Base-by-base conservation (phyloP, 2,329 filamentous ascomycete species). In the Emericellopsis atlantica region DNA sequence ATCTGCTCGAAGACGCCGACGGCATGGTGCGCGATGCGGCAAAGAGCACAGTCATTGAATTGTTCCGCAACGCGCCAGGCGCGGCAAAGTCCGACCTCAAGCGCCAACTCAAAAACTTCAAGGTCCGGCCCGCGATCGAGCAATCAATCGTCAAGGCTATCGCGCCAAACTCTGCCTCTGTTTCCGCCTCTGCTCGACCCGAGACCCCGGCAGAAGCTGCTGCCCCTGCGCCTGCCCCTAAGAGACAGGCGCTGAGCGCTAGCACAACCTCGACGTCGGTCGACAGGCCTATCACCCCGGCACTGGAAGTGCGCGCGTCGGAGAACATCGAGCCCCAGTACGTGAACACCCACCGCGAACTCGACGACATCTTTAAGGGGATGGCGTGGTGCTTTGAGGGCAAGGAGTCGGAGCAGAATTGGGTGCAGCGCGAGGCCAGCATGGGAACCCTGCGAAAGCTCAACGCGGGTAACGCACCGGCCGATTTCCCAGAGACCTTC, bases 321-420 rank as follows among this genome's bases (percentile, higher is more conserved):
- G 82, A 92, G 22, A 63, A 70, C 4, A 76, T 93, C 49, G 86
- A 94, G 41, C 87, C 89, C 2, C 67, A 83, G 23, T 88, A 90
- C 54, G 78, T 95, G 43, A 86, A 89, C 51, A 90, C 88, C 1
- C 72, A 81, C 49, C 75, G 86, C 50, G 88, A 95, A 55, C 66
- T 96, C n/a, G 89, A 95, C 45, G 88, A 94, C 22, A 78, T 83
- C 2, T 79, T 95, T 56, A 78, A 76, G 48, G 81, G 84, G 26
- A 95, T 96, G 85, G 69, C 80, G 26, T 70, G 71, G 40, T 73
- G 74, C 56, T 95, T 95, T 46, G 88, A 95, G 49, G 89, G 89
- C 40, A 86, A 72, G 55, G 90, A 96, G 63, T 79, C 83, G 1
- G 90, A 96, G 55, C 78, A 84, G 44, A 96, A 96, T 54, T 96